Conservation (phyloP, 768 basidiomycete genomes). For the Epithele typhae region DNA sequence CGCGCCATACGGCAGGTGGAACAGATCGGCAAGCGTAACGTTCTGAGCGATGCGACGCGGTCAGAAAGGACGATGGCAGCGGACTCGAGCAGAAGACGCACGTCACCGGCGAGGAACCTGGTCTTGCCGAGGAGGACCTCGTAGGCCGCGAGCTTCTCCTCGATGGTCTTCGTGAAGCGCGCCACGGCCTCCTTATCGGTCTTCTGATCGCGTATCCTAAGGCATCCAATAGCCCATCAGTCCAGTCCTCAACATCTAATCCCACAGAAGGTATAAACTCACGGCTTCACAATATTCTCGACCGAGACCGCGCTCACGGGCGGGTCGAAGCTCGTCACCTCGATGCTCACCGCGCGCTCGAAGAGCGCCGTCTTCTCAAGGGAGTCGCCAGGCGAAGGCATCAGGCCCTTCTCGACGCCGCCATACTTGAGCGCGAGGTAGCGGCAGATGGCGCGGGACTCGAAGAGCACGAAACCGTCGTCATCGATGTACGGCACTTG, state of each 20-base stretch:
- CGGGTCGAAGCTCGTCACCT: constrained; percentile 50
- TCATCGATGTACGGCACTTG: constrained; percentile 57
- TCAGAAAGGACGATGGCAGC: background rate
- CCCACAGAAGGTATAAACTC: background rate
- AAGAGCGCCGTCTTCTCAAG: constrained; percentile 33
- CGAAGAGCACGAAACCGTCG: constrained; percentile 61
- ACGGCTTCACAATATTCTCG: constrained; percentile 49
- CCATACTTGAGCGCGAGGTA: constrained; percentile 55
- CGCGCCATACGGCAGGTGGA: constrained; percentile 47
- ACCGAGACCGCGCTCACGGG: constrained; percentile 35
- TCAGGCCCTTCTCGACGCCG: constrained; percentile 43
- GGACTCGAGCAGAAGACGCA: constrained; percentile 2
- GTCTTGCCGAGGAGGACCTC: constrained; percentile 51
- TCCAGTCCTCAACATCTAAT: too few species aligned
- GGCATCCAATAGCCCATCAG: background rate
- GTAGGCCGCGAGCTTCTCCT: constrained; percentile 43
- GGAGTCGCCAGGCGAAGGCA: constrained; percentile 36
- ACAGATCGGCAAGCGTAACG: constrained; percentile 56
- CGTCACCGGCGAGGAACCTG: constrained; percentile 42
- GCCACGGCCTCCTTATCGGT: constrained; percentile 10
- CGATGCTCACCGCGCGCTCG: constrained; percentile 43
- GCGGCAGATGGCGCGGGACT: constrained; percentile 60
- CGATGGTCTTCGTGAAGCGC: constrained; percentile 23
- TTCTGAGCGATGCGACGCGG: constrained; percentile 18
- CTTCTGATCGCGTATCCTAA: background rate